phyloP scores from a whole-genome alignment of 2,329 filamentous ascomycete species.

The Hymenoscyphus scutula region DNA sequence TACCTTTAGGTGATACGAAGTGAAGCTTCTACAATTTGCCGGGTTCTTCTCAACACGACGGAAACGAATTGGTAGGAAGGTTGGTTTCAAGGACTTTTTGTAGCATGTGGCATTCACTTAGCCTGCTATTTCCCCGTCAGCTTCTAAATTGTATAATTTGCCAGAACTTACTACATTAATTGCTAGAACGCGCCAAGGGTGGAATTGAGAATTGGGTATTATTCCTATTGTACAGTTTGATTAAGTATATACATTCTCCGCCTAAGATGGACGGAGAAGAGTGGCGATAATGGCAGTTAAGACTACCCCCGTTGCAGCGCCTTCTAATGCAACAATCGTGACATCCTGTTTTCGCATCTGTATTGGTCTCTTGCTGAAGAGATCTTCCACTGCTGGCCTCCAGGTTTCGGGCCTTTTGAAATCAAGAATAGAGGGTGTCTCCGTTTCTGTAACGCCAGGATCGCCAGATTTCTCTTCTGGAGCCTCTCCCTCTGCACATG shows the following conservation, averaged over 20 bases:
- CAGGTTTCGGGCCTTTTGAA: slow-evolving; percentile 40
- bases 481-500: slow-evolving; percentile 20
- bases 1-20: too few relatives aligned
- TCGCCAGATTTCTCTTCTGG: slow-evolving; percentile 11
- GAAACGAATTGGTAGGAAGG: too few relatives aligned
- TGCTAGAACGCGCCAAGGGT: neutral
- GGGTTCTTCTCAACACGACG: too few relatives aligned
- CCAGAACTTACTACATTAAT: neutral
- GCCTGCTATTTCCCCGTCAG: too few relatives aligned
- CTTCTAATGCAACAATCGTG: slow-evolving; percentile 67
- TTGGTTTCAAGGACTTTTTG: too few relatives aligned
- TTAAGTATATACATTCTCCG: slow-evolving; percentile 23
- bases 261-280: slow-evolving; percentile 31
- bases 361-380: slow-evolving; percentile 65
- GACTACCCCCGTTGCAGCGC: slow-evolving; percentile 63
- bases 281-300: slow-evolving; percentile 46
- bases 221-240: slow-evolving; percentile 28
- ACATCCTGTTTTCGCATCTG: slow-evolving; percentile 66
- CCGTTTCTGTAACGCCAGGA: slow-evolving; percentile 21
- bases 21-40: too few relatives aligned
- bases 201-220: slow-evolving; percentile 19
- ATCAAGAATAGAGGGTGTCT: slow-evolving; percentile 22
- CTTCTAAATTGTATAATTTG: neutral
- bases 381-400: slow-evolving; percentile 51
- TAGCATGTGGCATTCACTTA: too few relatives aligned